A percentile compares a stretch with the other conserved stretches of the same genome.
phyloP scores from a whole-genome alignment of 2,329 filamentous ascomycete genomes.

The Ilyonectria destructans region DNA sequence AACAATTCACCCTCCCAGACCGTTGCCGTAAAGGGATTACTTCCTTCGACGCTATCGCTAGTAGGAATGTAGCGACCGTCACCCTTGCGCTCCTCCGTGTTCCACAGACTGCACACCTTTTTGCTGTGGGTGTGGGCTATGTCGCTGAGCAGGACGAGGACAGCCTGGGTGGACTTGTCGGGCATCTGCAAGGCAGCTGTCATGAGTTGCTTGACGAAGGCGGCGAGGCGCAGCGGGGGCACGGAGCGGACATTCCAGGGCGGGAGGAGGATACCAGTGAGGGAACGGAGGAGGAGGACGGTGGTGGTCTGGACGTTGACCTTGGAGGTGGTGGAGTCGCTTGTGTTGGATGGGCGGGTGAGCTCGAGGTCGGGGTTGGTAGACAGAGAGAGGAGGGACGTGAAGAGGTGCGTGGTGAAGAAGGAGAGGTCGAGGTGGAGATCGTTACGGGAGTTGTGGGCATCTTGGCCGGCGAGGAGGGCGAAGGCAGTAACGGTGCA shows the following conservation, averaged over 20 bases:
- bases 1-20: constrained; percentile 96
- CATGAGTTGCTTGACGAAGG: constrained; percentile 94
- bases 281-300: constrained; percentile 89
- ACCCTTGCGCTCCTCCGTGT: constrained; percentile 93
- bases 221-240: constrained; percentile 88
- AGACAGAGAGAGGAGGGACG: constrained; percentile 83
- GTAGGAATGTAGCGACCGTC: constrained; percentile 88
- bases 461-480: constrained; percentile 95
- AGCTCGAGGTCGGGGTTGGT: constrained; percentile 91
- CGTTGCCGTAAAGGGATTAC: constrained; percentile 91
- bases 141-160: constrained; percentile 83
- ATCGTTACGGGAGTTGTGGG: constrained; percentile 84
- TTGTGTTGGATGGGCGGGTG: constrained; percentile 63
- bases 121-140: constrained; percentile 86
- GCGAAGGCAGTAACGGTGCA: constrained; percentile 97
- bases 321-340: constrained; percentile 68
- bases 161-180: constrained; percentile 88
- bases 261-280: constrained; percentile 87
- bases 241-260: constrained; percentile 80
- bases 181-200: constrained; percentile 87
- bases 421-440: constrained; percentile 94
- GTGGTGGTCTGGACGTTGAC: constrained; percentile 97
- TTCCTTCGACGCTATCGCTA: constrained; percentile 83
- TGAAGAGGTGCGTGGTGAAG: constrained; percentile 96
- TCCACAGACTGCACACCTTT: constrained; percentile 90